Percentiles rank a stretch among this genome's conserved stretches.
Evolutionary conservation across 768 basidiomycete species (phyloP).

Genomic region (Termitomyces heimii): DNA sequence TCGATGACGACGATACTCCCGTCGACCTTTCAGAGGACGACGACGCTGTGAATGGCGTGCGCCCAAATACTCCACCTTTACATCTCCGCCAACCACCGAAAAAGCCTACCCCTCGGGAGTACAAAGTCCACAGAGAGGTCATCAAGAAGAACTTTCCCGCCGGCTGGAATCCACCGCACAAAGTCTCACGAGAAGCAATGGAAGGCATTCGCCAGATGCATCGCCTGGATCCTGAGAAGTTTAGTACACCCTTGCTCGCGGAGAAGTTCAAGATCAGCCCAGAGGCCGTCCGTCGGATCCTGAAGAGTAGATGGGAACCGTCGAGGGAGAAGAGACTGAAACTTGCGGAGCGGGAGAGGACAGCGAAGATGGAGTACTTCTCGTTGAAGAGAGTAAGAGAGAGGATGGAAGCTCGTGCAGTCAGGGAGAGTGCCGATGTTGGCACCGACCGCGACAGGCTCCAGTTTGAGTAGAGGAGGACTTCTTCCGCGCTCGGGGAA

Average conservation of each 20-base stretch:
- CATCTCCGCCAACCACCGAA: slow-evolving; percentile 33
- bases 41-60: slow-evolving; percentile 37
- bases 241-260: slow-evolving; percentile 64
- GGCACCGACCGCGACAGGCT: slow-evolving; percentile 24
- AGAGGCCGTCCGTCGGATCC: slow-evolving; percentile 75
- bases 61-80: slow-evolving; percentile 27
- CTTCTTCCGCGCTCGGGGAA: slow-evolving; percentile 13
- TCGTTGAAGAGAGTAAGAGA: slow-evolving; percentile 36
- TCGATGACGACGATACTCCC: slow-evolving; percentile 39
- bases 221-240: slow-evolving; percentile 53
- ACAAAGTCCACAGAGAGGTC: slow-evolving; percentile 41
- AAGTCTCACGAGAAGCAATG: slow-evolving; percentile 82
- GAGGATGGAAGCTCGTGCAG: slow-evolving; percentile 28
- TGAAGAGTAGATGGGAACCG: slow-evolving; percentile 72
- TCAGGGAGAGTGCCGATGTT: slow-evolving; percentile 20
- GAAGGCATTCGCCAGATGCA: slow-evolving; percentile 68
- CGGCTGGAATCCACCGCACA: slow-evolving; percentile 77
- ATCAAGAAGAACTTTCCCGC: slow-evolving; percentile 52
- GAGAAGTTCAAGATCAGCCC: slow-evolving; percentile 74
- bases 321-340: slow-evolving; percentile 43
- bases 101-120: slow-evolving; percentile 41
- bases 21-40: slow-evolving; percentile 49
- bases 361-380: slow-evolving; percentile 32
- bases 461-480: slow-evolving; percentile 28
- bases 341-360: slow-evolving; percentile 46